Base-by-base conservation (phyloP, 179 eudicot species). In the Sideroxylon spinosum region DNA sequence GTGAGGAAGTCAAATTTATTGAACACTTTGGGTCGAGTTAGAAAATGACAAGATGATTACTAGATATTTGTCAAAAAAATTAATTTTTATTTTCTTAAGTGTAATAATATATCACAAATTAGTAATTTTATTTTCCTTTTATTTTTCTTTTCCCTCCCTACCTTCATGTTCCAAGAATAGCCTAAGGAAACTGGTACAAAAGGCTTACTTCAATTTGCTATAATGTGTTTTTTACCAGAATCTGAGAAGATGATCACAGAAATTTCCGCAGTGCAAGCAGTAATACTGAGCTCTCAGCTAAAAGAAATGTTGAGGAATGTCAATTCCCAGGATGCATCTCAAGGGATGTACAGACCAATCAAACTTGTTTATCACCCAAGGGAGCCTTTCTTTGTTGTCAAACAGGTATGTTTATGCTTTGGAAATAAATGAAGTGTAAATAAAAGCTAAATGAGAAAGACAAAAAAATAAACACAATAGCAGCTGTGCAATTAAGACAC, bases 341-440 rank as follows among this genome's bases (percentile, higher is more conserved):
- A 83, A 74, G 93, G 86, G 46, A 85, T 79, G 55, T 88, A 80
- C 64, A 91, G 79, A 80, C 98, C 97, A 71, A 85, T 94, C 84
- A 96, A 89, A 80, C 86, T 92, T 64, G 78, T 79, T 62, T 95
- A 95, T 83, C 97, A 92, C 83, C 98, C 98, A 79, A 81, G 86
- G 77, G 94, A 95, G 82, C 96, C 99, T 69, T 89, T 96, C 81
- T 96, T 85, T 80, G 82, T 96, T 73, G 83, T 86, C 84, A 88
- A 87, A 84, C 90, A 91, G 95, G 98, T 92, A 84, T 63, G 17
- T 64, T 64, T 63, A 72, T 10, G 9, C 55, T 67, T 53, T 48
- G 32, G 48, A 4, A 17, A 29, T 12, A 56, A 67, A 67, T 5
- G 23, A 32, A 37, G 20, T 70, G 29, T 70, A 25, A 49, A 22